Base-by-base conservation (phyloP, 225 moss, liverwort and hornwort species). In the Pleurozium schreberi region DNA sequence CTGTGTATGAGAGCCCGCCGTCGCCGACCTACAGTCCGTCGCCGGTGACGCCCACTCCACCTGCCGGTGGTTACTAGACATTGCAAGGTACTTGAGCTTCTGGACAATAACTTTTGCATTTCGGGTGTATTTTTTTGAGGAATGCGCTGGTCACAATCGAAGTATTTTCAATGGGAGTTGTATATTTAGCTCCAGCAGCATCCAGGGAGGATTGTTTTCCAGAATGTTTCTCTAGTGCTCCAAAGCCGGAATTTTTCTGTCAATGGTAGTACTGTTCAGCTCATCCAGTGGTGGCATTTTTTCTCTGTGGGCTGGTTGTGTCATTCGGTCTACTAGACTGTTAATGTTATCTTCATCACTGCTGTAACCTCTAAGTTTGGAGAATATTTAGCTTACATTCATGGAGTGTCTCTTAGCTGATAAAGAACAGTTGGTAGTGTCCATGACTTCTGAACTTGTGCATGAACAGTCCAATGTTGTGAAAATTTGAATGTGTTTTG, bases 391-490 rank as follows among this genome's bases (percentile, higher is more conserved):
- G 22, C 5, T 22, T 36, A 16, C 25, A 55, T 25, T 6, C 4
- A 3, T 30, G 7, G 1, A 3, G 8, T 16, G 7, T 11, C 47
- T 26, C 10, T 4, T 4, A 5, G 9, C 2, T 4, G 22, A 4
- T 25, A 3, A 23, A 6, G 23, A 15, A 8, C 11, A 10, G 6
- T 13, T 25, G 11, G 12, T 27, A 27, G 27, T 12, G 11, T 25
- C 10, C 10, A 9, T 2, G 8, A 9, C 11, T 4, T 22, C 12
- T 1, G 2, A 3, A 5, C 18, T 12, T 2, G 5, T 60, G 8
- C 8, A 19, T 12, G 11, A 8, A 1, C 1, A 12, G 1, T 4
- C 0, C 2, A 10, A 2, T 59, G 18, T 31, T 9, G 1, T 11
- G 5, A 2, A 23, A 20, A 21, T 36, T 82, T 19, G 17, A 10